Evolutionary conservation across 2,329 filamentous ascomycete species (phyloP).

Genomic region (Monascus ruber): DNA sequence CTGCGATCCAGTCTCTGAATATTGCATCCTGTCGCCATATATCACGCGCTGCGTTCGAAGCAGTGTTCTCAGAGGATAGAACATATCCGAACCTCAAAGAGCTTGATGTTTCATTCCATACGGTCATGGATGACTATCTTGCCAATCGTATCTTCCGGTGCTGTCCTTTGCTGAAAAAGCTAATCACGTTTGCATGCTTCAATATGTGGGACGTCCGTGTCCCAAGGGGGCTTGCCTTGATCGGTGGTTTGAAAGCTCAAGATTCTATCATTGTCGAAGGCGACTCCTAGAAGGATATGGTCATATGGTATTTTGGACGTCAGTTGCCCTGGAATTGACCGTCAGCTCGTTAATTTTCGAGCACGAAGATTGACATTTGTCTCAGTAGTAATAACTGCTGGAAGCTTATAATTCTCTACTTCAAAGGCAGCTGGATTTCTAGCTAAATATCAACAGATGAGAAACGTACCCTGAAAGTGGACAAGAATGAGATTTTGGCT

Average conservation of each 20-base stretch:
- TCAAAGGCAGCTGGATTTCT: no score
- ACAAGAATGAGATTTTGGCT: no score
- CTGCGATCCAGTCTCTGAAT: slow-evolving; percentile 54
- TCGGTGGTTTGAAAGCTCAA: slow-evolving; percentile 49
- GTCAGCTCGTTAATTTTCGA: no score
- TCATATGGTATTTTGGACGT: no score
- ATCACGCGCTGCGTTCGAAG: slow-evolving; percentile 56
- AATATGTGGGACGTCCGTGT: slow-evolving; percentile 45
- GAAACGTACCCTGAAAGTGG: no score
- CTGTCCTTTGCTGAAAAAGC: slow-evolving; percentile 39
- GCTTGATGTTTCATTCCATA: slow-evolving; percentile 63
- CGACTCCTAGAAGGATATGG: not conserved
- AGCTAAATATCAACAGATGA: no score
- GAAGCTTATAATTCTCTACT: no score
- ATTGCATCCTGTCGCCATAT: slow-evolving; percentile 82
- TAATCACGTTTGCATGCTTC: slow-evolving; percentile 54
- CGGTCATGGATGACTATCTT: slow-evolving; percentile 34
- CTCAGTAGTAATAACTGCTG: no score
- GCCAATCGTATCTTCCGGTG: slow-evolving; percentile 33
- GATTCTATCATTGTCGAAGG: slow-evolving; percentile 38
- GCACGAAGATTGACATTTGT: no score
- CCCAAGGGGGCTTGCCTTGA: slow-evolving; percentile 46
- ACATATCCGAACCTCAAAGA: slow-evolving; percentile 57
- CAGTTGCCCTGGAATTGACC: no score
- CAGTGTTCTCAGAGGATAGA: slow-evolving; percentile 54